Conservation (phyloP, 1,139 yeast genomes). For the Zygoascus meyerae region DNA sequence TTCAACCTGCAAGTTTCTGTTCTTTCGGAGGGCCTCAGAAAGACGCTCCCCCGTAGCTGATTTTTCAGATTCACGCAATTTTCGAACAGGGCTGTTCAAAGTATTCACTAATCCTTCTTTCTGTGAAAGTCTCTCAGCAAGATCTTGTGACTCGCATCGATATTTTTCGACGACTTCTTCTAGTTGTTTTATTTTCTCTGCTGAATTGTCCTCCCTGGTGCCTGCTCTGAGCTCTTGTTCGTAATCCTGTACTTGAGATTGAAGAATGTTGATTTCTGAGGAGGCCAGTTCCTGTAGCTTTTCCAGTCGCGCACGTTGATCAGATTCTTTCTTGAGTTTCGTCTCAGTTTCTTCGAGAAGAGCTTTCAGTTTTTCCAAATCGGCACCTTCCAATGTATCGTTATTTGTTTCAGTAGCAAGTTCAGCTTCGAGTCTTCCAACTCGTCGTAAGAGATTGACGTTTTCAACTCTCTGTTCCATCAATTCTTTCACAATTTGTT, state of each 20-base stretch:
- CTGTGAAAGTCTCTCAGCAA: slow-evolving; percentile 38
- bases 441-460: slow-evolving; percentile 28
- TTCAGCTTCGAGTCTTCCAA: slow-evolving; percentile 33
- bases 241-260: slow-evolving; percentile 42
- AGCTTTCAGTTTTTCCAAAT: slow-evolving; percentile 33
- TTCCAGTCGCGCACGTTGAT: slow-evolving; percentile 42
- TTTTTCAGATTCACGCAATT: slow-evolving; percentile 14
- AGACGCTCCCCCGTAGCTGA: slow-evolving; percentile 35
- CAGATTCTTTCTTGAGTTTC: slow-evolving; percentile 31
- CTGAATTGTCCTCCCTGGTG: slow-evolving; percentile 17
- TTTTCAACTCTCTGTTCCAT: slow-evolving; percentile 32
- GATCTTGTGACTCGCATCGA: slow-evolving; percentile 45
- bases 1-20: slow-evolving; percentile 29
- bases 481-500: slow-evolving; percentile 31
- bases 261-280: slow-evolving; percentile 57
- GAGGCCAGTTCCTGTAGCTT: slow-evolving; percentile 49
- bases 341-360: slow-evolving; percentile 36
- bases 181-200: slow-evolving; percentile 38
- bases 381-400: slow-evolving; percentile 29
- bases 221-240: slow-evolving; percentile 32
- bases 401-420: slow-evolving; percentile 27
- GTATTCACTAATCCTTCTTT: slow-evolving; percentile 28
- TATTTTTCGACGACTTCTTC: slow-evolving; percentile 53
- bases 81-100: slow-evolving; percentile 23
- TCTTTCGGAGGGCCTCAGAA: slow-evolving; percentile 30